Base-by-base conservation (phyloP, 805 yeast genomes). In the Teunomyces funiuensis region DNA sequence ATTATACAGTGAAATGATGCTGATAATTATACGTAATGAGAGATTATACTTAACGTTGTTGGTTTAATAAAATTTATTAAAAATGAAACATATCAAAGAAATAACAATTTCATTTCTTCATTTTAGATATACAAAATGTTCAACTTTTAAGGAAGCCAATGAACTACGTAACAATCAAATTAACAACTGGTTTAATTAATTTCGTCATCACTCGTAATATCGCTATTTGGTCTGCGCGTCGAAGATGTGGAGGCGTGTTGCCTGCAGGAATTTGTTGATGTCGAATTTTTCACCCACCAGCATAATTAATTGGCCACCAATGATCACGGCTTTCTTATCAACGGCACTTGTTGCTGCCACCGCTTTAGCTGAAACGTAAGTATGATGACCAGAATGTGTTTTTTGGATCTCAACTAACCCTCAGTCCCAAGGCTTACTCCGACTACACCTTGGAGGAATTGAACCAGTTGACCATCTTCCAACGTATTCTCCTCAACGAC, bases 401-500 rank as follows among this genome's bases (percentile, higher is more conserved):
- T 15, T n/a, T 33, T 5, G 14, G 11, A 22, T 22, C n/a, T 6
- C 6, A 9, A 20, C 11, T 5, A 28, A 37, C 28, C 36, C 7
- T 30, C 17, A 42, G 45, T 34, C 27, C 45, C 22, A 45, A 38
- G 28, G 38, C 23, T 22, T 59, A 49, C 48, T 33, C 55, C 39
- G 51, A 59, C 15, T 63, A 65, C 52, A 56, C 77, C 25, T 43
- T 61, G 37, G 83, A 79, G 30, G 83, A 82, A 47, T 76, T 87
- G 59, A 70, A 72, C 27, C 69, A 65, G 5, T 66, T 88, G 79
- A 65, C 85, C 2, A 17, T 88, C 38, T 33, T 66, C 37, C 74
- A 83, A 52, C 80, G 97, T 55, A 41, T 86, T 29, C 50, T 53
- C 44, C 51, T 66, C 20, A 82, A 85, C 61, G 81, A 86, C 63